Conservation (phyloP, 768 basidiomycete species). For the Termitomyces sp. region DNA sequence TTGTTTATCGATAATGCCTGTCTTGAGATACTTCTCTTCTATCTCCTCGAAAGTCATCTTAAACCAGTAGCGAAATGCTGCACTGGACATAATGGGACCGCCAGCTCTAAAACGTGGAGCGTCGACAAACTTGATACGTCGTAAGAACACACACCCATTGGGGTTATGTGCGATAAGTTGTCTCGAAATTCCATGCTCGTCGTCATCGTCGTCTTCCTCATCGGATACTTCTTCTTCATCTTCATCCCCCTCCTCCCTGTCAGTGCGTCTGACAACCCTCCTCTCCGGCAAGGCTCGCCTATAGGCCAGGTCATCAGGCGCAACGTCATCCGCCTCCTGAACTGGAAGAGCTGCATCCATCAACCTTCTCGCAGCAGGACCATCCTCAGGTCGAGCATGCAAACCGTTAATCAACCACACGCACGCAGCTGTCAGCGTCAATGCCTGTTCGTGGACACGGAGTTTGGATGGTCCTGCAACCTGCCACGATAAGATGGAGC, state of each 20-base stretch:
- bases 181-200: background rate
- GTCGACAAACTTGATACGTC: background rate
- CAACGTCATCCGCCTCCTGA: background rate
- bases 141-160: constrained; percentile 10
- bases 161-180: constrained; percentile 2
- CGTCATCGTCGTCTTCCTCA: background rate
- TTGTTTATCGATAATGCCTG: background rate
- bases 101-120: background rate
- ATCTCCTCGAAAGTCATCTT: background rate
- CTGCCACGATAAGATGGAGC: background rate
- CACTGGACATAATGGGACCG: background rate
- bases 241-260: background rate
- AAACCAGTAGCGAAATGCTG: constrained; percentile 1
- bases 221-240: background rate
- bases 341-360: constrained; percentile 11
- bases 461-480: background rate
- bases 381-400: constrained; percentile 14
- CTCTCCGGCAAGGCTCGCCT: background rate
- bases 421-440: constrained; percentile 9
- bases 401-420: constrained; percentile 14
- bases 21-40: background rate
- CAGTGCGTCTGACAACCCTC: background rate
- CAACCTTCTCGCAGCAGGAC: constrained; percentile 7
- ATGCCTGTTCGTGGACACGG: background rate
- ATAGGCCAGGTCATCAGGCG: background rate